Evolutionary conservation across 2,329 filamentous ascomycete species (phyloP), one percentile per base, ranked within the genome.

Genomic region (Dactylonectria estremocensis): DNA sequence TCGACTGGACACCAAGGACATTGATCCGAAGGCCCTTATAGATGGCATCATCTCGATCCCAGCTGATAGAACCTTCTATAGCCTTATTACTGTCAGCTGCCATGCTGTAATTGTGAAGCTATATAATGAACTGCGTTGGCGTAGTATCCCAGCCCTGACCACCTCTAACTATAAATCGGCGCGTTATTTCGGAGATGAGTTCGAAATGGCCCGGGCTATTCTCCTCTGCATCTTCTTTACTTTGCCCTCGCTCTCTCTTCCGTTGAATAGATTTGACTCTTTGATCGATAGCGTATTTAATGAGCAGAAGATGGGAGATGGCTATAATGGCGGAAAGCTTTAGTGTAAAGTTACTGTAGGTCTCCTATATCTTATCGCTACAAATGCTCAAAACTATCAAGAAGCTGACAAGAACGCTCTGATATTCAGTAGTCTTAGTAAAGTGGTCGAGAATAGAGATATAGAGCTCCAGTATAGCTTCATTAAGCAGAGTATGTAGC

Each of bases 351-450:
- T 54, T 63, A 5, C 5, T 40, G 28, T 53, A 54, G 13, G 14
- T 54, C 40, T 63, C 24, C 40, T 28, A 55, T 18, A 24, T 55
- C 16, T 49, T 56, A 40, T 48, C 24, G n/a, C 2, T 16, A 11
- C n/a, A 33, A 20, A 61, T 52, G 2, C 48, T 61, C 2, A 61
- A 18, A 24, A 61, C 48, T 22, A 52, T 61, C 16, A 61, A 31
- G 22, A 53, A 61, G 49, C 49, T 53, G 5, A 61, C 20, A 22
- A 61, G 58, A 20, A 61, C 24, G 45, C 49, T 61, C 18, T 61
- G 8, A 22, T 61, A 61, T 24, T 61, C 20, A 28, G 48, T 61
- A n/a, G 33, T n/a, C 40, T 61, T 61, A 14, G 35, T 61, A 46
- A 61, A 61, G 33, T 61, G 35, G 22, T 61, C 33, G 8, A 61